Percentiles rank a stretch among this genome's conserved stretches.
phyloP scores from a whole-genome alignment of 257 asterid species.

The Salvia rosmarinus region DNA sequence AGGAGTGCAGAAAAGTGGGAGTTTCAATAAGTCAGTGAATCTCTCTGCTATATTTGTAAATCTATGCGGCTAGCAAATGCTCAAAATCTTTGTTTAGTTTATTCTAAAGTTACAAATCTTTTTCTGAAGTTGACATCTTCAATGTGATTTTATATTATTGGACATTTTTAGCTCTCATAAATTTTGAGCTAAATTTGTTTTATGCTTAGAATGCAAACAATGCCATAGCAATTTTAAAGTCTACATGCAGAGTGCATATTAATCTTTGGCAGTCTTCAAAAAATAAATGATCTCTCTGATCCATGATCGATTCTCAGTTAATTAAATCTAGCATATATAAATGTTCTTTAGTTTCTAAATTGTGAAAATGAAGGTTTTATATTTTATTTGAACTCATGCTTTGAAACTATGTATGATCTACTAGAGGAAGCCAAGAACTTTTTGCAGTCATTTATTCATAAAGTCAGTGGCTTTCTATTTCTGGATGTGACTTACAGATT shows the following conservation, averaged over 20 bases:
- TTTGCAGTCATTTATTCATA: background rate
- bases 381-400: background rate
- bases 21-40: conserved; percentile 44
- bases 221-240: background rate
- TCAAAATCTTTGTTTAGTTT: background rate
- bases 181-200: conserved; percentile 1
- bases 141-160: background rate
- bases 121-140: conserved; percentile 2
- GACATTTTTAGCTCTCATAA: conserved; percentile 7
- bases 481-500: conserved; percentile 34
- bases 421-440: background rate
- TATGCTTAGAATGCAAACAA: background rate
- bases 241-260: background rate
- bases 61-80: conserved; percentile 15
- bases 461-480: conserved; percentile 10
- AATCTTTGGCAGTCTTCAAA: no score
- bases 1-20: conserved; percentile 56
- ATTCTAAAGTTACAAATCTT: background rate
- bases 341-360: no score
- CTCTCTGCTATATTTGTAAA: conserved; percentile 18
- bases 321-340: no score
- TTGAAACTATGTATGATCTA: background rate
- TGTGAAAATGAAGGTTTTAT: background rate
- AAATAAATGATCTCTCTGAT: background rate
- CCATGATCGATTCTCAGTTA: background rate